Evolutionary conservation across 805 yeast species (phyloP).

Genomic region (Kazachstania kunashirensis): DNA sequence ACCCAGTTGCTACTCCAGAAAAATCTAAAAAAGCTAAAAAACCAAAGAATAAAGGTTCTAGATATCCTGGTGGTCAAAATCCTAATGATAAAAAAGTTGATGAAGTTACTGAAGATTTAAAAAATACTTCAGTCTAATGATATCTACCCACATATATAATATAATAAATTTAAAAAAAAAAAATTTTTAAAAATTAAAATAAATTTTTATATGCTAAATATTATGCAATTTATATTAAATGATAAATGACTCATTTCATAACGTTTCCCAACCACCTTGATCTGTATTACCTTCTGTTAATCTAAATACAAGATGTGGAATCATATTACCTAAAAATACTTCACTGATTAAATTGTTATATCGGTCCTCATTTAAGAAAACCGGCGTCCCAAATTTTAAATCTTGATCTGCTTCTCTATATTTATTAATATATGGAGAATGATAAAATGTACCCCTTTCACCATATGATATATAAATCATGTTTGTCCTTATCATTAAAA

Average conservation of each 20-base stretch:
- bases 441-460: constrained; percentile 68
- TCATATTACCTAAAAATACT: constrained; percentile 71
- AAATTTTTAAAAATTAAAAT: background rate
- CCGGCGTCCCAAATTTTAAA: constrained; percentile 59
- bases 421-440: constrained; percentile 74
- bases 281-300: constrained; percentile 71
- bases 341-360: constrained; percentile 58
- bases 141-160: background rate
- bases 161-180: background rate
- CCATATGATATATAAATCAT: constrained; percentile 45
- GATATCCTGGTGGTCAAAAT: constrained; percentile 65
- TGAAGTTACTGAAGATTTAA: constrained; percentile 22
- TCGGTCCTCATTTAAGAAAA: constrained; percentile 49
- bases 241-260: too few species aligned
- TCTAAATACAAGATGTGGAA: constrained; percentile 69
- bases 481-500: constrained; percentile 20
- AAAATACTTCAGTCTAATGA: constrained; percentile 13
- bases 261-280: constrained; percentile 89
- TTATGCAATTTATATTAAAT: too few species aligned
- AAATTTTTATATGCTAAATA: too few species aligned
- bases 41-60: constrained; percentile 81
- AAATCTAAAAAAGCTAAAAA: constrained; percentile 60
- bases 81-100: constrained; percentile 23
- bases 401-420: constrained; percentile 83
- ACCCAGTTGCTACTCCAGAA: constrained; percentile 61